Evolutionary conservation across 1,284 basidiomycete species (phyloP).

Genomic region (Microbotryum saponariae): DNA sequence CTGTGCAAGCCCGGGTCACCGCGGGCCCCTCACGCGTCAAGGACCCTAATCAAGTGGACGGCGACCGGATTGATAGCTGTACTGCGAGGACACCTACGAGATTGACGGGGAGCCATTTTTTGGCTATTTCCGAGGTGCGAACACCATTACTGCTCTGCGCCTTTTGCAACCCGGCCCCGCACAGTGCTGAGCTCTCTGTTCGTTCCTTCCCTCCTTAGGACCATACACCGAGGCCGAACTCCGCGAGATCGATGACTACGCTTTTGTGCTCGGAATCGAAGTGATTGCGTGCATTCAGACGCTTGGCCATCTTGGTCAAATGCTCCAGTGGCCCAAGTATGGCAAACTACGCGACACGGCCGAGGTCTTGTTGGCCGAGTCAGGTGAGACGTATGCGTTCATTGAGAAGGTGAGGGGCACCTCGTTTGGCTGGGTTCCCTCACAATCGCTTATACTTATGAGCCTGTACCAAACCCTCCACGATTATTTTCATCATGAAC

Average conservation of each 20-base stretch:
- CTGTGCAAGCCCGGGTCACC: too few species aligned
- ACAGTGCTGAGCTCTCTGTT: neutral
- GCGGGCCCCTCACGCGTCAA: too few species aligned
- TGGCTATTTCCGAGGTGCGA: conserved; percentile 30
- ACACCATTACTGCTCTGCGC: neutral
- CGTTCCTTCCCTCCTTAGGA: conserved; percentile 17
- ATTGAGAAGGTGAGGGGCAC: conserved; percentile 35
- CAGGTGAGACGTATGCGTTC: conserved; percentile 38
- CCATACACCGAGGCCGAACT: conserved; percentile 35
- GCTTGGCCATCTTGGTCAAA: conserved; percentile 43
- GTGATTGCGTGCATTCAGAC: conserved; percentile 40
- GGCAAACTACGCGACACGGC: conserved; percentile 40
- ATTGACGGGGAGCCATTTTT: conserved; percentile 43
- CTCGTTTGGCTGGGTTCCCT: too few species aligned
- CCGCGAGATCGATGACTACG: conserved; percentile 41
- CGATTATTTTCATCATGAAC: neutral
- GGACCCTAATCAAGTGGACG: neutral
- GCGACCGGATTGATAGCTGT: conserved; percentile 7
- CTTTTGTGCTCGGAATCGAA: conserved; percentile 34
- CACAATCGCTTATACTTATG: neutral
- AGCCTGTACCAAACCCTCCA: neutral
- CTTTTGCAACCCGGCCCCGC: neutral
- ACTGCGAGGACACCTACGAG: conserved; percentile 40
- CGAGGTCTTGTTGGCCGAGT: conserved; percentile 41
- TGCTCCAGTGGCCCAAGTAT: conserved; percentile 43